Percentiles rank a stretch among this genome's conserved stretches.
Conservation (phyloP, 1,284 basidiomycete species). For the Pterulicium gracile region DNA sequence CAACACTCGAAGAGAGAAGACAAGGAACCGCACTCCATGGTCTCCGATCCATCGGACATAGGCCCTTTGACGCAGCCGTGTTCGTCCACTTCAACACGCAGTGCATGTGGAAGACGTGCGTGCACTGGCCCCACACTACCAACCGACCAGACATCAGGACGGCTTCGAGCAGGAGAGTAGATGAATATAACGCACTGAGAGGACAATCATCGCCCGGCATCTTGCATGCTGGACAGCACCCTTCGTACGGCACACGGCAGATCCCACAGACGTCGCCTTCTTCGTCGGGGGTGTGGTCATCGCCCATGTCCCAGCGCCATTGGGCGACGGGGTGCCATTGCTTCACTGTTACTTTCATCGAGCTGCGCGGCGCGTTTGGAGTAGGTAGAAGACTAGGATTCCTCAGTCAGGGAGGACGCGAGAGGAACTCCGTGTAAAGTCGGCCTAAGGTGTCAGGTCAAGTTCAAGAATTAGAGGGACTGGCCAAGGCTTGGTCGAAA, state of each 20-base stretch:
- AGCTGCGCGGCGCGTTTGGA: no score
- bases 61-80: slow-evolving; percentile 76
- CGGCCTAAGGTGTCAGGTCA: no score
- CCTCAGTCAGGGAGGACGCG: no score
- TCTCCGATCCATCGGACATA: slow-evolving; percentile 90
- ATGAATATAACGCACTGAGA: slow-evolving; percentile 51
- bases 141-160: background rate
- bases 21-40: slow-evolving; percentile 67
- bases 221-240: slow-evolving; percentile 88
- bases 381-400: no score
- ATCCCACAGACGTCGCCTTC: slow-evolving; percentile 91
- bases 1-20: background rate
- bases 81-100: slow-evolving; percentile 92
- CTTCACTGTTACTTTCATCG: slow-evolving; percentile 80
- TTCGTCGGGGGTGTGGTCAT: slow-evolving; percentile 52
- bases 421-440: no score
- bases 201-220: slow-evolving; percentile 96
- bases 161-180: background rate
- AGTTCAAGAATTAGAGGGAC: no score
- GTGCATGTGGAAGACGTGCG: slow-evolving; percentile 92
- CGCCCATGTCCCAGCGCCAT: slow-evolving; percentile 78
- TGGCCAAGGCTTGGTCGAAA: no score
- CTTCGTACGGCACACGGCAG: slow-evolving; percentile 85
- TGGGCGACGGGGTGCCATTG: slow-evolving; percentile 79
- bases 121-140: slow-evolving; percentile 91